Conservation (phyloP, 192 early-diverging fungal genomes). For the Umbelopsis sp. region DNA sequence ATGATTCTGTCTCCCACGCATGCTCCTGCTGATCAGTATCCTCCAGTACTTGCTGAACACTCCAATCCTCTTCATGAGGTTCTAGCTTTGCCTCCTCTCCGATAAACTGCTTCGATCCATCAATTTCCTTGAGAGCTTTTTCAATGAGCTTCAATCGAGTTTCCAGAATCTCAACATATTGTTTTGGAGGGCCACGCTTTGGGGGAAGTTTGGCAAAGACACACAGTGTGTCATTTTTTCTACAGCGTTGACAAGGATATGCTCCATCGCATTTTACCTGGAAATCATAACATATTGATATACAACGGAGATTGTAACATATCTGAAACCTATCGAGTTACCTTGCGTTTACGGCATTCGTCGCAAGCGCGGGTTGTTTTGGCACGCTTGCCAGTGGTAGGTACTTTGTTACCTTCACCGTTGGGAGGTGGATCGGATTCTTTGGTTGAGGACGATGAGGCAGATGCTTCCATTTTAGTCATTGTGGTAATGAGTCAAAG, state of each 20-base stretch:
- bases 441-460: neutral
- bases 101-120: conserved; percentile 15
- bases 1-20: neutral
- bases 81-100: neutral
- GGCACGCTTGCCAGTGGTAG: neutral
- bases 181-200: conserved; percentile 42
- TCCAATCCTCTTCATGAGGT: neutral
- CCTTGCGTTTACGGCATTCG: conserved; percentile 37
- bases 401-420: neutral
- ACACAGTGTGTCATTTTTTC: conserved; percentile 25
- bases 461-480: neutral
- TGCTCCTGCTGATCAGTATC: neutral
- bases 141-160: conserved; percentile 34
- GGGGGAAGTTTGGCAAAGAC: conserved; percentile 32
- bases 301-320: conserved; percentile 1
- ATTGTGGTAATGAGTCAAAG: neutral
- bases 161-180: conserved; percentile 42
- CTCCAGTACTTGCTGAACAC: neutral
- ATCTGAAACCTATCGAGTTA: conserved; percentile 17
- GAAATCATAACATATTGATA: neutral
- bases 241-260: conserved; percentile 38
- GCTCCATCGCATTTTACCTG: conserved; percentile 45
- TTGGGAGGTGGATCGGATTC: neutral
- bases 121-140: conserved; percentile 27
- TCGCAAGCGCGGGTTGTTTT: conserved; percentile 25